These are phyloP conservation scores for Botrytis fabae DNA, from an alignment of 2,329 filamentous ascomycete genomes.

Conservation along the genomic window DNA sequence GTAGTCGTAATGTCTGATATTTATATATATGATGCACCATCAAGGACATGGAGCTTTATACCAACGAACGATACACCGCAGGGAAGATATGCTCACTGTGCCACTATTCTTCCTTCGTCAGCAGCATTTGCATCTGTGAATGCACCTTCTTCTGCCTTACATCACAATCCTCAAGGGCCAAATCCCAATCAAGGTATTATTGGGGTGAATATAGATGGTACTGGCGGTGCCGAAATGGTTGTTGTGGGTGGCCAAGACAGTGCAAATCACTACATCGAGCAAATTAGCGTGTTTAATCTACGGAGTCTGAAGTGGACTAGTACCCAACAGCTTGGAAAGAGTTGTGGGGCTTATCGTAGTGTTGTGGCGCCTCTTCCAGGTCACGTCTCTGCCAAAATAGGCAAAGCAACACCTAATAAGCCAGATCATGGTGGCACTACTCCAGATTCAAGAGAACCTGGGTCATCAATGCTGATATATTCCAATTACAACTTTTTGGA, in stretches of 20 bases:
- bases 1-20: slow-evolving; percentile 98
- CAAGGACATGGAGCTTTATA: slow-evolving; percentile 82
- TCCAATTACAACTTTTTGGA: slow-evolving; percentile 99
- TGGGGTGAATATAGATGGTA: slow-evolving; percentile 85
- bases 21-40: slow-evolving; percentile 86
- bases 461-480: slow-evolving; percentile 88
- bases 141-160: slow-evolving; percentile 81
- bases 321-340: slow-evolving; percentile 82
- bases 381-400: slow-evolving; percentile 64
- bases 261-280: slow-evolving; percentile 98
- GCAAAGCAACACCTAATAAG: slow-evolving; percentile 51
- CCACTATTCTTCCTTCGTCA: slow-evolving; percentile 84
- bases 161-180: slow-evolving; percentile 81
- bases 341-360: slow-evolving; percentile 93
- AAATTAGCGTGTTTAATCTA: slow-evolving; percentile 97
- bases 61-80: slow-evolving; percentile 80
- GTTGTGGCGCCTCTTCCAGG: slow-evolving; percentile 83
- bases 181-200: slow-evolving; percentile 85
- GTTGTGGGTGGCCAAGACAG: slow-evolving; percentile 96
- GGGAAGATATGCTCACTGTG: slow-evolving; percentile 94
- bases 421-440: slow-evolving; percentile 46
- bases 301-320: slow-evolving; percentile 94
- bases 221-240: slow-evolving; percentile 93
- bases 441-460: slow-evolving; percentile 57
- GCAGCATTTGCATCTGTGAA: slow-evolving; percentile 82